Evolutionary conservation across 2,329 filamentous ascomycete genomes (phyloP).

Genomic region (Aspergillus thermomutatus): DNA sequence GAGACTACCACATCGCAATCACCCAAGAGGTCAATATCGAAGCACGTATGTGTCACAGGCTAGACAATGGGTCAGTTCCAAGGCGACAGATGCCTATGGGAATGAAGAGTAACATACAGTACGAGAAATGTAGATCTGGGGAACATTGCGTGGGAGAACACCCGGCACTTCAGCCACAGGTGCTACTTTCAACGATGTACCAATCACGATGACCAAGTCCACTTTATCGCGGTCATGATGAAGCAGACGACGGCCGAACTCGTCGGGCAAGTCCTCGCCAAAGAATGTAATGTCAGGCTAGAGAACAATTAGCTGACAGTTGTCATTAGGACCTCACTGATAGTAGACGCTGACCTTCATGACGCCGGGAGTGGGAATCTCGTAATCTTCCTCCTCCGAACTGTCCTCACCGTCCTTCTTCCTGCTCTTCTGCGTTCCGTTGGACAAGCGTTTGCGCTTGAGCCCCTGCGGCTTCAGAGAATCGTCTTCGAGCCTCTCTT

Average conservation of each 20-base stretch:
- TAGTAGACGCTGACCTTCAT: constrained; percentile 59
- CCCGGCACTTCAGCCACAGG: constrained; percentile 90
- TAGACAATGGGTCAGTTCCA: constrained; percentile 22
- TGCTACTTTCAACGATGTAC: constrained; percentile 91
- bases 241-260: constrained; percentile 78
- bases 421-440: constrained; percentile 48
- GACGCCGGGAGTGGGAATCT: constrained; percentile 68
- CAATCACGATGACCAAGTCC: constrained; percentile 92
- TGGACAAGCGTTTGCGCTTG: constrained; percentile 53
- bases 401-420: constrained; percentile 55
- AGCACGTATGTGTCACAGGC: constrained; percentile 84
- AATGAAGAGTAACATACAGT: constrained; percentile 48
- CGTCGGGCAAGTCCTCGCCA: constrained; percentile 80
- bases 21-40: constrained; percentile 93
- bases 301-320: constrained; percentile 11
- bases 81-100: neutral
- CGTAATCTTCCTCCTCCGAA: constrained; percentile 58
- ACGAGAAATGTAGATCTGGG: constrained; percentile 86
- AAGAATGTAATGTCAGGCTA: constrained; percentile 96
- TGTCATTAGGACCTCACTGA: neutral
- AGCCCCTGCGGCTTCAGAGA: constrained; percentile 44
- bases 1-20: constrained; percentile 89
- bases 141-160: constrained; percentile 72
- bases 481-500: constrained; percentile 47
- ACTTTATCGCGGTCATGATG: constrained; percentile 74